These are phyloP conservation scores for Mycena crocata DNA, from an alignment of 768 basidiomycete species.

Conservation along the genomic window DNA sequence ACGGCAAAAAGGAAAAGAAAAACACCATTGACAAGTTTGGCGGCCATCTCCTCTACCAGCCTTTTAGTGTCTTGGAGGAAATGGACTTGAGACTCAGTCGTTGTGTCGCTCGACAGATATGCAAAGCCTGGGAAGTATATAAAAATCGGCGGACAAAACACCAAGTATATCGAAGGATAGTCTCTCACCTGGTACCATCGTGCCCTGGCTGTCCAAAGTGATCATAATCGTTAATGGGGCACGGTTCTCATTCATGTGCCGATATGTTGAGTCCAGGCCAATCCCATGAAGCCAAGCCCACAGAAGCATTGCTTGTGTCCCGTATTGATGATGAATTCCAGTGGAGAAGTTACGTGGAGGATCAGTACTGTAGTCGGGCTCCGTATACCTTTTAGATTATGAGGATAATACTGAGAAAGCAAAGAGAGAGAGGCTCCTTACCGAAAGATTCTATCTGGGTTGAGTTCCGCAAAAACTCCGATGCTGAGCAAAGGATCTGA, in stretches of 20 bases:
- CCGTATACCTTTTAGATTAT: background rate
- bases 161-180: background rate
- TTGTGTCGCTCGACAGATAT: background rate
- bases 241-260: slow-evolving; percentile 28
- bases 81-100: background rate
- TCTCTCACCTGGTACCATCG: slow-evolving; percentile 23
- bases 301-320: background rate
- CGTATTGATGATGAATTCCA: background rate
- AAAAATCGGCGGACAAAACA: background rate
- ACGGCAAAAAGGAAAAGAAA: background rate
- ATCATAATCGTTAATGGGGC: slow-evolving; percentile 24
- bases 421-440: background rate
- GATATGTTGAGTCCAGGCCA: slow-evolving; percentile 15
- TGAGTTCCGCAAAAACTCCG: slow-evolving; percentile 13
- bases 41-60: slow-evolving; percentile 15
- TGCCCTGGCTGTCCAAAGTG: background rate
- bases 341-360: background rate
- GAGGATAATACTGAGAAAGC: background rate
- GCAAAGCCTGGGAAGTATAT: background rate
- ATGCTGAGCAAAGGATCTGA: slow-evolving; percentile 9
- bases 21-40: background rate
- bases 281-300: slow-evolving; percentile 5
- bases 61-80: slow-evolving; percentile 1
- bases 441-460: slow-evolving; percentile 16
- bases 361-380: background rate